Base-by-base conservation (phyloP, 1,284 basidiomycete genomes). In the Irpex rosettiformis region DNA sequence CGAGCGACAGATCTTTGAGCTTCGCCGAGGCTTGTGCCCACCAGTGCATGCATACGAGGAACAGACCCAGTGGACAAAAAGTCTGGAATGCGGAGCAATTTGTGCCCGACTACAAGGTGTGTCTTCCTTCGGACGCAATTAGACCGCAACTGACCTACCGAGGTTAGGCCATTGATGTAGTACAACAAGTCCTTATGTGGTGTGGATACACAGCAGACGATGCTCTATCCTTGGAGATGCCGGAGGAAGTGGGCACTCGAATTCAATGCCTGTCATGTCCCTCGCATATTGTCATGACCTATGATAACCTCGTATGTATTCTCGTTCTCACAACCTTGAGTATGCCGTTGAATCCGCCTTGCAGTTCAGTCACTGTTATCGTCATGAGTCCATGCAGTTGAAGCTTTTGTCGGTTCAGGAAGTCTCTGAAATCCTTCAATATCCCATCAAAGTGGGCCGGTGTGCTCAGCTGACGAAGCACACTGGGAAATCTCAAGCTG, bases 361-460 rank as follows among this genome's bases (percentile, higher is more conserved):
- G 21, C 61, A 89, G 86, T 68, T 80, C 47, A 80, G 81, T 0
- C 88, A 90, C 67, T 78, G 78, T 45, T 81, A 83, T 62, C 79
- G 88, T 22, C 88, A 90, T 64, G 79, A 83, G 0, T 64, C 72
- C 11, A 83, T 84, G 79, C 56, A 77, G 24, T 62, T 88, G 11
- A 61, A 63, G 1, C 5, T 81, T 21, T 22, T 79, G 0, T n/a
- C 70, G 0, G 54, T 29, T 6, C 57, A 58, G n/a, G 71, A 74
- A 11, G 68, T 65, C 1, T 53, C 53, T 18, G 25, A 43, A 0
- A 48, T 69, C 30, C 42, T 67, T 40, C 40, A 53, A 7, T 63
- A 65, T 53, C 70, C 71, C 3, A 62, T 77, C 24, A 64, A 71
- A 42, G 62, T 62, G 16, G 78, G 77, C 28, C 61, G 71, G 7